Percentiles rank a stretch among this genome's conserved stretches.
Evolutionary conservation across 2,329 filamentous ascomycete species (phyloP).

Genomic region (Immersiporthe knoxdaviesiana): DNA sequence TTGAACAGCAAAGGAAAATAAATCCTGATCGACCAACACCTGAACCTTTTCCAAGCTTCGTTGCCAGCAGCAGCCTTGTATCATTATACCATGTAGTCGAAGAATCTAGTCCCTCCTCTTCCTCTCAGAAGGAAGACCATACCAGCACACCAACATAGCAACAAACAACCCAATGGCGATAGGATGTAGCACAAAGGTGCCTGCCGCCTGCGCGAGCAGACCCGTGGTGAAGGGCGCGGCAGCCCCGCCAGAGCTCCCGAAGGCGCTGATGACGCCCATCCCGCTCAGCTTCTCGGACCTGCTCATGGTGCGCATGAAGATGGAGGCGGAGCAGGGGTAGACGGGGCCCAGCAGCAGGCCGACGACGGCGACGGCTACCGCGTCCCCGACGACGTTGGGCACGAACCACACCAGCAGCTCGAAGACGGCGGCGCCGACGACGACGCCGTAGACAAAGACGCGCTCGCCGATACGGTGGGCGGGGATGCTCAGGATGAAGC

Average conservation of each 20-base stretch:
- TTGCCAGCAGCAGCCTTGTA: not conserved
- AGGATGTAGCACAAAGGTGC: slow-evolving; percentile 68
- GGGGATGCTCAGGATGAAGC: slow-evolving; percentile 70
- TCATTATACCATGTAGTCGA: not conserved
- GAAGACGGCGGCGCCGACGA: slow-evolving; percentile 65
- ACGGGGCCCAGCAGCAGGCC: slow-evolving; percentile 78
- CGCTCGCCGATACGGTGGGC: slow-evolving; percentile 73
- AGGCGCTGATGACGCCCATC: slow-evolving; percentile 70
- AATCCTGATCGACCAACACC: too few species aligned
- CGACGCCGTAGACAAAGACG: slow-evolving; percentile 65
- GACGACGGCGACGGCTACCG: slow-evolving; percentile 69
- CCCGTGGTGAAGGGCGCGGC: slow-evolving; percentile 69
- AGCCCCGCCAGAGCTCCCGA: slow-evolving; percentile 70
- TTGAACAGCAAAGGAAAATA: not conserved
- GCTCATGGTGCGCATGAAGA: slow-evolving; percentile 65
- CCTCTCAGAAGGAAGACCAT: slow-evolving; percentile 54
- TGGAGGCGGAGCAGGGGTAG: slow-evolving; percentile 71
- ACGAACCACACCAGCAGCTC: slow-evolving; percentile 80
- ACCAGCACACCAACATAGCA: slow-evolving; percentile 70
- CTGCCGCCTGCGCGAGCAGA: slow-evolving; percentile 62
- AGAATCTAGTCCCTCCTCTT: slow-evolving; percentile 64
- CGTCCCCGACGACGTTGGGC: slow-evolving; percentile 73
- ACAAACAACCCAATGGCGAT: slow-evolving; percentile 68
- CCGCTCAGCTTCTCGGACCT: slow-evolving; percentile 63
- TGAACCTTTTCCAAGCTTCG: not conserved